Base-by-base conservation (phyloP, 1,284 basidiomycete species). In the Ustilago esculenta region DNA sequence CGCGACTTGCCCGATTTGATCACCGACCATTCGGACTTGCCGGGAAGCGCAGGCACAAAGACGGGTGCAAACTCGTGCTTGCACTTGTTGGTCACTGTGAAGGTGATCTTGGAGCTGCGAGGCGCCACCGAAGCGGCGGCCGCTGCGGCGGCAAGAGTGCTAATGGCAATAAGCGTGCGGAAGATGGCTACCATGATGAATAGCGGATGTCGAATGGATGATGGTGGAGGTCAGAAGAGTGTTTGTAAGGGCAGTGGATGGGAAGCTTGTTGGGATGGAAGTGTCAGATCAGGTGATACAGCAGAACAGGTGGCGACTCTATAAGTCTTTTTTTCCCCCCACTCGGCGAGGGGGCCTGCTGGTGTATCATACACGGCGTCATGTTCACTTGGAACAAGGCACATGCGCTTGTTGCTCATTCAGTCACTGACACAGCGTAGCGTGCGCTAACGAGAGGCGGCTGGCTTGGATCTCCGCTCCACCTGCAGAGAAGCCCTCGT, bases 31-130 rank as follows among this genome's bases (percentile, higher is more conserved):
- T 41, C 11, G 14, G 41, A 4, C 18, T 50, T 55, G 44, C 69
- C 69, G 1, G 69, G 69, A 6, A 72, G 64, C 11, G 54, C 27
- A 12, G 69, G 69, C 11, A 36, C 4, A 39, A 72, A 72, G 58
- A 72, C 32, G 23, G 69, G 69, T 10, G 69, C 64, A 32, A 72
- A 72, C 12, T 42, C 45, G 25, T 72, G 54, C 40, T 61, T 52
- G 64, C 69, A 72, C 27, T 61, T 61, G 61, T 71, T 71, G 50
- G 43, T 42, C 10, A 66, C 57, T 29, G 52, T 71, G 51, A 71
- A 61, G 25, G 57, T 58, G 39, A 71, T 56, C 43, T 57, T 57
- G 33, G 68, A 66, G 51, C 61, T 66, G 43, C 68, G 68, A 0
- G 52, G 50, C 0, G 52, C 46, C 1, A 58, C 18, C 12, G 60